A percentile compares a stretch with the other conserved stretches of the same genome.
Evolutionary conservation across 2,329 filamentous ascomycete genomes (phyloP).

Genomic region (Fusarium duplospermum): DNA sequence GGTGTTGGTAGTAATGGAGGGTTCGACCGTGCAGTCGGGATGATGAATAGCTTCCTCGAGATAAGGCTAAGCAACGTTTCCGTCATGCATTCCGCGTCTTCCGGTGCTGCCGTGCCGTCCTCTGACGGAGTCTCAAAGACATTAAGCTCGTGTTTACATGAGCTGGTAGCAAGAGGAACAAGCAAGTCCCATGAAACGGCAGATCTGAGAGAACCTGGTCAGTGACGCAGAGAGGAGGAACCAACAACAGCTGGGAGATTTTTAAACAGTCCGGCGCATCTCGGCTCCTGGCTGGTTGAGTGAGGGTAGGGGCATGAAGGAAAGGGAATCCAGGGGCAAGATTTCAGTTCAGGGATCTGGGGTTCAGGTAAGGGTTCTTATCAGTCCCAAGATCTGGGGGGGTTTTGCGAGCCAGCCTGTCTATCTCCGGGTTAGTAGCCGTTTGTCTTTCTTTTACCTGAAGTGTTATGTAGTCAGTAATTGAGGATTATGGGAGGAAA

Average conservation of each 20-base stretch:
- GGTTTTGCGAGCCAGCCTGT: neutral
- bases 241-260: neutral
- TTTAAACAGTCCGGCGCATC: neutral
- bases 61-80: slow-evolving; percentile 8
- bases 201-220: neutral
- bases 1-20: neutral
- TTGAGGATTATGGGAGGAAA: neutral
- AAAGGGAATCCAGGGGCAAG: slow-evolving; percentile 21
- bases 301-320: neutral
- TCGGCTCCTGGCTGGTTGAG: neutral
- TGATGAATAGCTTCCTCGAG: neutral
- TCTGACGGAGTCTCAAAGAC: neutral
- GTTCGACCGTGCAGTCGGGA: neutral
- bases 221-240: neutral
- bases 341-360: slow-evolving; percentile 24
- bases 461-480: neutral
- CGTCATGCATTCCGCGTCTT: neutral
- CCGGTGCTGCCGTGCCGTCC: neutral
- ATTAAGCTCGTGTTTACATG: neutral
- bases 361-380: slow-evolving; percentile 33
- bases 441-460: neutral
- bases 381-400: slow-evolving; percentile 30
- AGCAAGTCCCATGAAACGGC: neutral
- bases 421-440: neutral
- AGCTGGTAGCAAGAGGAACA: neutral